Evolutionary conservation across 345 rosid genomes (phyloP), one percentile per base, ranked within the genome.

Genomic region (Tarenaya hassleriana): DNA sequence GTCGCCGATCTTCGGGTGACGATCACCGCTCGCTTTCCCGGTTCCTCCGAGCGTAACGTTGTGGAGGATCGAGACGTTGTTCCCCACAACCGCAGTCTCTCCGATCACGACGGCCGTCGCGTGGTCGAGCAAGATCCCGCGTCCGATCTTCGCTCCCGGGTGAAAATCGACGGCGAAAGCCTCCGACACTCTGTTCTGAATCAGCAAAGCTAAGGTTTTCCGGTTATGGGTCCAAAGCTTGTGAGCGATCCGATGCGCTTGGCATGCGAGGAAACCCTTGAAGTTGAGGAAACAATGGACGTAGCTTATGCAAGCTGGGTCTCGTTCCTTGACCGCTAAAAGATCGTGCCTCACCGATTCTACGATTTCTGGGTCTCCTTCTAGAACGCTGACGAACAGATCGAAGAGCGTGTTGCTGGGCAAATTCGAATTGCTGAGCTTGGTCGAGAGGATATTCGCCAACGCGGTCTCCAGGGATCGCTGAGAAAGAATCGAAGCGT

Each of bases 41-140:
- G 96, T 91, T 7, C 95, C 96, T 2, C 98, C 98, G 9, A 87
- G 62, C 0, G 98, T 87, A 53, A 91, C 96, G 31, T 82, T 80
- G 39, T 87, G 98, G 49, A 91, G 63, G 45, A 91, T 91, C 21
- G 98, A 87, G 21, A 87, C 98, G 39, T 87, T 75, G 60, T 84
- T 69, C 4, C 98, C 98, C 1, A 91, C 69, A 60, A 86, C 96
- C 9, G 98, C 89, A 0, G 98, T 91, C 58, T 91, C 98, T 10
- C 98, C 96, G 7, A 84, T 74, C 47, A 91, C 84, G 0, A 91
- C 62, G 0, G 81, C 95, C 0, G 96, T 87, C 0, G 95, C 95
- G 19, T 91, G 98, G 37, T 91, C 98, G 11, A 91, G 64, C 33
- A 91, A 34, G 8, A 91, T 64, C 50, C 90, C 95, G 4, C 63